Evolutionary conservation across 2,329 filamentous ascomycete species (phyloP).

Genomic region (Allantophomopsis lycopodina): DNA sequence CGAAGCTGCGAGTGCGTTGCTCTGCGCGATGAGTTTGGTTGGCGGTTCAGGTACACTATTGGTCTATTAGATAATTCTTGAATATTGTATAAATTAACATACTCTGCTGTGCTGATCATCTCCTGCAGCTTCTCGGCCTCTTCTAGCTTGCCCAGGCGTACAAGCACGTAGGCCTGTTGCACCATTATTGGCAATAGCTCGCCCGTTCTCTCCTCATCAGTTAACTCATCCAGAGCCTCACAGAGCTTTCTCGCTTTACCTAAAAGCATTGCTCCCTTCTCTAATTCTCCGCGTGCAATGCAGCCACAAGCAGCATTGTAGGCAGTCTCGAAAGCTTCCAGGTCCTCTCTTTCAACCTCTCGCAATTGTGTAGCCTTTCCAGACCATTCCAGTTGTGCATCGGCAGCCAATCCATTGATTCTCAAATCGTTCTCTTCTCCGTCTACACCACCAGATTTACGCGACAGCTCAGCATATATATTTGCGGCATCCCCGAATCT

Average conservation of each 20-base stretch:
- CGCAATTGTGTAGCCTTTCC: slow-evolving; percentile 21
- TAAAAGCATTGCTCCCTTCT: slow-evolving; percentile 50
- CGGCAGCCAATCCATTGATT: slow-evolving; percentile 62
- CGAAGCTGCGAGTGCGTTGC: slow-evolving; percentile 40
- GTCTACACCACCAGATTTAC: slow-evolving; percentile 25
- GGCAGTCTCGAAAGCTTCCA: slow-evolving; percentile 68
- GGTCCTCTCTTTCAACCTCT: slow-evolving; percentile 34
- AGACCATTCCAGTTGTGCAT: slow-evolving; percentile 62
- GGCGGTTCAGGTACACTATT: slow-evolving; percentile 52
- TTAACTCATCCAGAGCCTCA: slow-evolving; percentile 58
- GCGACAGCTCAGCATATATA: slow-evolving; percentile 46
- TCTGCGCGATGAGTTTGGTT: slow-evolving; percentile 50
- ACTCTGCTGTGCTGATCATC: slow-evolving; percentile 48
- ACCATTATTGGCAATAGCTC: slow-evolving; percentile 65
- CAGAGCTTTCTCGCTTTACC: slow-evolving; percentile 60
- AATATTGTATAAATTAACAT: slow-evolving; percentile 17
- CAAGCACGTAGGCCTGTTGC: slow-evolving; percentile 62
- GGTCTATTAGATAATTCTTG: neutral
- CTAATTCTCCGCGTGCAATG: slow-evolving; percentile 55
- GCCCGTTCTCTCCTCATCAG: slow-evolving; percentile 58
- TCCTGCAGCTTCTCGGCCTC: slow-evolving; percentile 52
- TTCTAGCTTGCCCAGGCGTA: slow-evolving; percentile 47
- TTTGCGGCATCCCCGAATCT: slow-evolving; percentile 52
- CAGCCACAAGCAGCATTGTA: slow-evolving; percentile 68
- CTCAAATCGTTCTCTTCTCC: slow-evolving; percentile 61